Evolutionary conservation across 345 rosid species (phyloP).

Genomic region (Cardamine chenopodiifolia): DNA sequence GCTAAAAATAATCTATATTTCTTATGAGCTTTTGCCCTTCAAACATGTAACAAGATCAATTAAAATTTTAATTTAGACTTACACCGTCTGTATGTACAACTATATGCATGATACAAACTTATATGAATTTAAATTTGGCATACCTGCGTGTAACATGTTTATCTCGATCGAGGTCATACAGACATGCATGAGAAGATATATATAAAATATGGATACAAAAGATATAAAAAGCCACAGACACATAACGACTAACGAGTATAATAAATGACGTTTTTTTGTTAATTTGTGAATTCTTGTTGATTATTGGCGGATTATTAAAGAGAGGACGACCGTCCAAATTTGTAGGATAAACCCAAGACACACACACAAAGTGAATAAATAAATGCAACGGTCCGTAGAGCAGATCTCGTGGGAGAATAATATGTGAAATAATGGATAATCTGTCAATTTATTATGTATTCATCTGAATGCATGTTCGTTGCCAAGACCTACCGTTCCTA

Average conservation of each 20-base stretch:
- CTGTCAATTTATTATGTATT: constrained; percentile 13
- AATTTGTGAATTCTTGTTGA: not conserved
- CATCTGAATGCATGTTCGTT: constrained; percentile 5
- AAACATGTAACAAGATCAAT: not conserved
- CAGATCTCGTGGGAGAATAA: not conserved
- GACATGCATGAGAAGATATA: constrained; percentile 26
- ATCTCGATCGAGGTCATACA: not conserved
- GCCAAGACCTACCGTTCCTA: constrained; percentile 21
- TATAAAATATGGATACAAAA: constrained; percentile 10
- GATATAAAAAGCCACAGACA: constrained; percentile 3
- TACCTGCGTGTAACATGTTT: not conserved
- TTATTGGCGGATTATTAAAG: constrained; percentile 17
- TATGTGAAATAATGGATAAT: constrained; percentile 32
- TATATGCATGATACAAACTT: not conserved
- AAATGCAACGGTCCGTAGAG: constrained; percentile 25
- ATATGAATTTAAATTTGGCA: constrained; percentile 23
- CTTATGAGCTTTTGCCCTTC: constrained; percentile 8
- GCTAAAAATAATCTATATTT: no score
- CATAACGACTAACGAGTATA: not conserved
- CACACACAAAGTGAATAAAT: constrained; percentile 13
- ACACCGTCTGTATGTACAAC: not conserved
- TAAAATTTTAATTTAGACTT: not conserved
- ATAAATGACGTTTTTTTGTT: constrained; percentile 10
- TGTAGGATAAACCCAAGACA: constrained; percentile 10
- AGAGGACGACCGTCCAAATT: constrained; percentile 13